Evolutionary conservation across 352 stramenopile genomes (phyloP).

Genomic region (Phytophthora nicotianae): DNA sequence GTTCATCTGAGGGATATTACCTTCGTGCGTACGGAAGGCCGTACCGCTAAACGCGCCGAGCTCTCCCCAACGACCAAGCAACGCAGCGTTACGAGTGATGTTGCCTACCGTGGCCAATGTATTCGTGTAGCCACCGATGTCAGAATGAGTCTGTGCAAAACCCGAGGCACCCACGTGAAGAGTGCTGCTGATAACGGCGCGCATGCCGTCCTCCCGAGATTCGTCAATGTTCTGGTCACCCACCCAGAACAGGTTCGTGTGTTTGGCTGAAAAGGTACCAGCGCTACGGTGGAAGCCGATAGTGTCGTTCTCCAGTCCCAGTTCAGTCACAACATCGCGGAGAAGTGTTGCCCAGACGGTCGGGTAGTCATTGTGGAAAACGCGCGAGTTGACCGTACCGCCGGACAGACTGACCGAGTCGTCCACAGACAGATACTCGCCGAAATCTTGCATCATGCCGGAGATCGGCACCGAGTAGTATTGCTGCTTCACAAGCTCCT

Average conservation of each 20-base stretch:
- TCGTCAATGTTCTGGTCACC: conserved; percentile 38
- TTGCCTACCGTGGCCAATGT: conserved; percentile 28
- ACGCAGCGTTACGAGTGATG: conserved; percentile 27
- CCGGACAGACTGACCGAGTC: conserved; percentile 24
- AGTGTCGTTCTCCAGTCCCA: conserved; percentile 33
- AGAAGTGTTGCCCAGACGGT: conserved; percentile 31
- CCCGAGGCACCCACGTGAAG: conserved; percentile 31
- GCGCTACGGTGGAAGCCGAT: conserved; percentile 37
- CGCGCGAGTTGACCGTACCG: conserved; percentile 24
- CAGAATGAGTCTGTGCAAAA: conserved; percentile 32
- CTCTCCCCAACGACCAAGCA: conserved; percentile 35
- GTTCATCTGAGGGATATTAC: conserved; percentile 36
- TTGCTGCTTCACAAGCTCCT: conserved; percentile 30
- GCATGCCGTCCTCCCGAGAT: conserved; percentile 33
- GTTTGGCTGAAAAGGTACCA: conserved; percentile 31
- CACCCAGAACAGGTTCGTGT: conserved; percentile 38
- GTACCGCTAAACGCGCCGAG: conserved; percentile 31
- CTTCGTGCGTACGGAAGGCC: conserved; percentile 35
- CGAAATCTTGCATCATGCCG: conserved; percentile 39
- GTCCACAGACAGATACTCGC: conserved; percentile 32
- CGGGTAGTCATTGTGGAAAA: conserved; percentile 37
- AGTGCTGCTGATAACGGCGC: conserved; percentile 31
- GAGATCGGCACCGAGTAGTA: conserved; percentile 39
- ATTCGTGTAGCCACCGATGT: conserved; percentile 36
- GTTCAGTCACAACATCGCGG: conserved; percentile 24